A percentile compares a stretch with the other conserved stretches of the same genome.
These are phyloP conservation scores for Wickerhamomyces bovis DNA, from an alignment of 805 yeast species.

Conservation along the genomic window DNA sequence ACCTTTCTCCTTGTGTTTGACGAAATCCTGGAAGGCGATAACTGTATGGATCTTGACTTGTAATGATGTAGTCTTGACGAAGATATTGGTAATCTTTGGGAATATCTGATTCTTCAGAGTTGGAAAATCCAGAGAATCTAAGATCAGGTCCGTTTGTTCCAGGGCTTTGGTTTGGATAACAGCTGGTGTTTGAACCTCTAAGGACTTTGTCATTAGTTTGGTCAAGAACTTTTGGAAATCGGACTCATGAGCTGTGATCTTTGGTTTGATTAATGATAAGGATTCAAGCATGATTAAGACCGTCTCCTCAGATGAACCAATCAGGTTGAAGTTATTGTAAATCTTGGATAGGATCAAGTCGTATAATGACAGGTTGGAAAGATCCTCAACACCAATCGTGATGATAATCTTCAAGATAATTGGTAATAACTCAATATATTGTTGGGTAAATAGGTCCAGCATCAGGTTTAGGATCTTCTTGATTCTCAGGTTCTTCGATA, in stretches of 20 bases:
- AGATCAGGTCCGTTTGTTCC: conserved; percentile 32
- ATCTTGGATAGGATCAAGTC: conserved; percentile 53
- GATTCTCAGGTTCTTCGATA: conserved; percentile 7
- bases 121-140: conserved; percentile 54
- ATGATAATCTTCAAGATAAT: conserved; percentile 50
- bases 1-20: conserved; percentile 42
- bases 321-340: conserved; percentile 22
- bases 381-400: conserved; percentile 46
- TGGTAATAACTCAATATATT: conserved; percentile 36
- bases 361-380: conserved; percentile 74
- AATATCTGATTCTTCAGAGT: conserved; percentile 69
- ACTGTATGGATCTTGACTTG: conserved; percentile 70
- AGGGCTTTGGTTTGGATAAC: conserved; percentile 42
- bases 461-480: conserved; percentile 74
- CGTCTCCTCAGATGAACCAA: conserved; percentile 32
- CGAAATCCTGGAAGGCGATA: conserved; percentile 49
- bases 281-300: conserved; percentile 42
- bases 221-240: conserved; percentile 46
- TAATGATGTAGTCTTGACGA: conserved; percentile 78
- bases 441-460: conserved; percentile 40
- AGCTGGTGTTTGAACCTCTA: conserved; percentile 17
- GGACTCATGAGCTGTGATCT: conserved; percentile 38
- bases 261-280: conserved; percentile 39
- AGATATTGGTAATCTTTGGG: conserved; percentile 65
- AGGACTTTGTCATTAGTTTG: conserved; percentile 33